Evolutionary conservation across 2,329 filamentous ascomycete genomes (phyloP).

Genomic region (Purpureocillium lavendulum): DNA sequence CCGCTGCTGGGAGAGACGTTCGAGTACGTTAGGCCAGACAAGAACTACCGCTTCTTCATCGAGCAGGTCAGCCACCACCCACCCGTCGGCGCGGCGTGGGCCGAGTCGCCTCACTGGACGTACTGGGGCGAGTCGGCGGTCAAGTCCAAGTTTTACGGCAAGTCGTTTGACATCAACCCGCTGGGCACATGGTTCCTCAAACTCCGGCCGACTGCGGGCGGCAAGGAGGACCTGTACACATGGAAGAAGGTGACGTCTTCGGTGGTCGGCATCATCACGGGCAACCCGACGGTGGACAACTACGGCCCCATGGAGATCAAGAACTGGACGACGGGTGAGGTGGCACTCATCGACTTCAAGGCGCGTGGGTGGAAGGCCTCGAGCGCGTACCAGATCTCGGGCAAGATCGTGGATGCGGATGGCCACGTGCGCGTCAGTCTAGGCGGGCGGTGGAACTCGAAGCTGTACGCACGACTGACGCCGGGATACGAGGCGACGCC

Average conservation of each 20-base stretch:
- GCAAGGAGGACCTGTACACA: slow-evolving; percentile 81
- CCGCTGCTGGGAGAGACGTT: slow-evolving; percentile 93
- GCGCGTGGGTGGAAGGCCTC: slow-evolving; percentile 91
- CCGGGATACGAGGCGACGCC: slow-evolving; percentile 78
- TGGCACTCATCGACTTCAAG: slow-evolving; percentile 88
- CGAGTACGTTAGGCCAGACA: slow-evolving; percentile 91
- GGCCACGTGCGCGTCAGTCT: slow-evolving; percentile 84
- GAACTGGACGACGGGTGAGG: slow-evolving; percentile 92
- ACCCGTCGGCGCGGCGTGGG: slow-evolving; percentile 85
- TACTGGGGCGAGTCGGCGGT: slow-evolving; percentile 96
- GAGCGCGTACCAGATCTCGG: slow-evolving; percentile 80
- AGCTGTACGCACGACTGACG: slow-evolving; percentile 87
- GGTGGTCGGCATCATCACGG: slow-evolving; percentile 97
- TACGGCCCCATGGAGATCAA: slow-evolving; percentile 96
- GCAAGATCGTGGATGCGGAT: slow-evolving; percentile 71
- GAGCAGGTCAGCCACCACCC: slow-evolving; percentile 98
- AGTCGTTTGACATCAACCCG: slow-evolving; percentile 94
- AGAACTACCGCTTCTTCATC: slow-evolving; percentile 96
- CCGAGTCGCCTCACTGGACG: slow-evolving; percentile 88
- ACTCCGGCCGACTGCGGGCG: slow-evolving; percentile 66
- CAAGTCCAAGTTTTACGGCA: slow-evolving; percentile 94
- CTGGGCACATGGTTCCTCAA: slow-evolving; percentile 95
- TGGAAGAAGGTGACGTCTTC: slow-evolving; percentile 99
- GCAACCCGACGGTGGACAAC: slow-evolving; percentile 94
- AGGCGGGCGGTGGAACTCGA: slow-evolving; percentile 94